phyloP scores from a whole-genome alignment of 2,329 filamentous ascomycete genomes.

The Thielaviopsis punctulata region DNA sequence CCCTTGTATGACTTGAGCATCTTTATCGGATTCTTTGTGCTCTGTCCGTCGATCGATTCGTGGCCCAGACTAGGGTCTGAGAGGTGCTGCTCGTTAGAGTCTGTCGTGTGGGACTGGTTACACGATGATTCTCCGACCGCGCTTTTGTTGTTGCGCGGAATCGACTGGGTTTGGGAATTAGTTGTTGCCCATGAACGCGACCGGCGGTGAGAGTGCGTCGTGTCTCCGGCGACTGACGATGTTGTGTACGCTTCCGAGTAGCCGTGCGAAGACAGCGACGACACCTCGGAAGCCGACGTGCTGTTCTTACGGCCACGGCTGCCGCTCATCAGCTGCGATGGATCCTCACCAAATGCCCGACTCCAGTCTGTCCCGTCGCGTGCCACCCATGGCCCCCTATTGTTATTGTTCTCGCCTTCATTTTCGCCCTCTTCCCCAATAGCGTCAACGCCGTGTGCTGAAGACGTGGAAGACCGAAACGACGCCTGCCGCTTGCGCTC shows the following conservation, averaged over 20 bases:
- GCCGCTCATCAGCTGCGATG: constrained; percentile 30
- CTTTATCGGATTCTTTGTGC: constrained; percentile 35
- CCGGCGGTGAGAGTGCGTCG: neutral
- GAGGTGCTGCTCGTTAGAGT: constrained; percentile 16
- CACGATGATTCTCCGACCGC: constrained; percentile 20
- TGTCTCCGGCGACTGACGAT: neutral
- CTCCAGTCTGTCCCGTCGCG: constrained; percentile 75
- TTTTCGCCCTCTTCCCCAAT: constrained; percentile 7
- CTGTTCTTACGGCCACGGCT: constrained; percentile 5
- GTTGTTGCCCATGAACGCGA: neutral
- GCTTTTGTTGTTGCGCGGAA: constrained; percentile 19
- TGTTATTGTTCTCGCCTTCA: constrained; percentile 23
- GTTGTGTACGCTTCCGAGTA: constrained; percentile 4
- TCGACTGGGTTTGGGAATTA: neutral
- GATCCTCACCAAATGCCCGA: constrained; percentile 68
- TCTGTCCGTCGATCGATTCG: constrained; percentile 17
- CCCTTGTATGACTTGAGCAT: constrained; percentile 46
- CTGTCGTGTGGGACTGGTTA: neutral
- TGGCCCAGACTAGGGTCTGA: constrained; percentile 17
- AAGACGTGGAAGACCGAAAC: neutral
- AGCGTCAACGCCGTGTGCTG: neutral
- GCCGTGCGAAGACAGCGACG: constrained; percentile 8
- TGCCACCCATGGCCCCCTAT: constrained; percentile 47
- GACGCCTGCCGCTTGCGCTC: constrained; percentile 3
- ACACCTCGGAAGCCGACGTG: neutral